These are phyloP conservation scores for Spinacia oleracea DNA, from an alignment of 179 eudicot genomes.

Conservation along the genomic window DNA sequence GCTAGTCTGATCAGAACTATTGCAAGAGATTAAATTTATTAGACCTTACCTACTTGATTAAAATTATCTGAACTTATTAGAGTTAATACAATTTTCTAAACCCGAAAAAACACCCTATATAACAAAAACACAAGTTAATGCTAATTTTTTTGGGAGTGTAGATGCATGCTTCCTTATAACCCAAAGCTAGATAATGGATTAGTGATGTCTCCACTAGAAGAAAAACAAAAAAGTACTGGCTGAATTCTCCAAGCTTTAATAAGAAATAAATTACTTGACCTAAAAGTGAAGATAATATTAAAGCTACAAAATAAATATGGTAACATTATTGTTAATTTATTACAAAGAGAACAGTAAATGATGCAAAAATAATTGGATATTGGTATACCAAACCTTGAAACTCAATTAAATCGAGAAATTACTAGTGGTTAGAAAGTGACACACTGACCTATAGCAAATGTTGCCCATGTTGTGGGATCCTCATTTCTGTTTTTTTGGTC, in stretches of 20 bases:
- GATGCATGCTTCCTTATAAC: too few relatives aligned
- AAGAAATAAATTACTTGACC: not conserved
- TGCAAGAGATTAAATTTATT: too few relatives aligned
- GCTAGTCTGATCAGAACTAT: too few relatives aligned
- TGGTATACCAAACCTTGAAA: not conserved
- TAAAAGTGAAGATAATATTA: not conserved
- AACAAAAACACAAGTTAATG: too few relatives aligned
- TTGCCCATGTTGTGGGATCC: constrained; percentile 13
- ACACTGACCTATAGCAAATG: not conserved
- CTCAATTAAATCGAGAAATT: not conserved
- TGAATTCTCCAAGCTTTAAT: not conserved
- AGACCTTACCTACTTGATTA: too few relatives aligned
- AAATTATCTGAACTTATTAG: too few relatives aligned
- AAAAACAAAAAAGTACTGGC: not conserved
- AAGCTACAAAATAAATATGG: not conserved
- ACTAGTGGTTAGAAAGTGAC: not conserved
- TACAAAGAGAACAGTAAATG: not conserved
- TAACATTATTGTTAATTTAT: too few relatives aligned
- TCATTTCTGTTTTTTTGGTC: not conserved
- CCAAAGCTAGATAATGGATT: not conserved
- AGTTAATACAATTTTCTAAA: too few relatives aligned
- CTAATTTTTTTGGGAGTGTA: too few relatives aligned
- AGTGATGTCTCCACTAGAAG: not conserved
- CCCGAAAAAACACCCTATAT: too few relatives aligned
- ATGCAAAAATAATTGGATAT: not conserved